Base-by-base conservation (phyloP, 2,329 filamentous ascomycete genomes). In the Fusarium sp. region DNA sequence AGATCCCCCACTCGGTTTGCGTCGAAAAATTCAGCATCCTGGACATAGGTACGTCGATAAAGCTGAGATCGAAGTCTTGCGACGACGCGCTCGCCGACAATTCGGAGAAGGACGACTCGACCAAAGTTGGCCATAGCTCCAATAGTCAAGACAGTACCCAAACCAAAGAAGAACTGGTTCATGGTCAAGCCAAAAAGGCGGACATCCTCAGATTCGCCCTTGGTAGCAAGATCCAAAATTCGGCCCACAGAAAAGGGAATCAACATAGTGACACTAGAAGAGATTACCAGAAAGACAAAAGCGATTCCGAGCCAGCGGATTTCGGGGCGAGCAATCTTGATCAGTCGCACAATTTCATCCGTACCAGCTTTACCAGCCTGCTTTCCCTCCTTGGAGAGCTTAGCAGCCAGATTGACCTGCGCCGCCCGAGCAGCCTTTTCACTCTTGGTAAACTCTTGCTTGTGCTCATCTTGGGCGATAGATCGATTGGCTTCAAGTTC, bases 11-110 rank as follows among this genome's bases (percentile, higher is more conserved):
- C 95, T 31, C 96, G 90, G 83, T 99, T 99, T 42, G 96, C 96
- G 80, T 99, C 96, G 79, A 99, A 99, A 85, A 99, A 99, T 79
- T 98, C 96, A 65, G 96, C 96, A 81, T 99, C 96, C 81, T 99
- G 96, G n/a, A 96, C 89, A 77, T 97, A 97, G 0, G 96, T 99
- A 72, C 93, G 91, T 73, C 94, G 91, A 84, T 97, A 99, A 8
- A 99, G 90, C 79, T 94, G 93, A 22, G 95, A 95, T 68, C 96
- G 91, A 61, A 99, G 87, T 75, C 95, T 90, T 16, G 95, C 92
- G 60, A 99, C 96, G 65, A 99, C 96, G 45, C 96, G 90, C 83
- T 99, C 96, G 71, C 96, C 97, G 13, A 99, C 94, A 70, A 98
- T 96, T 31, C 96, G 91, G 28, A 99, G 88, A 60, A 98, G 91